Evolutionary conservation across 345 rosid species (phyloP), one percentile per base, ranked within the genome.

Genomic region (Eucalyptus viminalis): DNA sequence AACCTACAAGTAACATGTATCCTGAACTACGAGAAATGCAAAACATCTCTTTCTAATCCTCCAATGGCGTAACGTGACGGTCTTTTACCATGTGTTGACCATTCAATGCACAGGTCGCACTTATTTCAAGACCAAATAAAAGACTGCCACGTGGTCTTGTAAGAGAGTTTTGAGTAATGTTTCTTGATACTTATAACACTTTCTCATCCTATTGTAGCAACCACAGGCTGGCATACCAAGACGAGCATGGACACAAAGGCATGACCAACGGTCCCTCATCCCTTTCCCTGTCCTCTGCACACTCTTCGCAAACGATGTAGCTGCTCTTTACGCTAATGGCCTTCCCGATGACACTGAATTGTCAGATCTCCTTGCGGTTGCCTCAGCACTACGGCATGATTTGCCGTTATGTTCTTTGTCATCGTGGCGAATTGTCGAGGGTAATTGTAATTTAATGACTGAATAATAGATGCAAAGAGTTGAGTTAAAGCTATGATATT

Each of bases 321-420:
- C 34, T 62, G 1, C 10, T 14, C 34, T 62, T 29, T 2, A 0
- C 3, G 4, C 69, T 60, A 27, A 27, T 60, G n/a, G 4, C 8
- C 1, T 1, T 29, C 69, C 14, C 7, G 31, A 12, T 1, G 4
- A 29, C 31, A 6, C 16, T 60, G 8, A 60, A 60, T 60, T 29
- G 21, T 65, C 17, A 4, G 0, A 14, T 1, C 76, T 65, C 76
- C 6, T 65, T 65, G 37, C 6, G 0, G 10, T 14, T 65, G 76
- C 11, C 10, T n/a, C 0, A 7, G 9, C 21, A 65, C 37, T 65
- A 65, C 10, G 21, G 19, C 76, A 65, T 0, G 76, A 16, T 65
- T n/a, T 65, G 0, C 0, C 0, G 0, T 19, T 9, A 22, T 1
- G 0, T 62, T 29, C 34, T 12, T 29, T 14, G 16, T 62, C 31